These are phyloP conservation scores for Penicillium sp. DNA, from an alignment of 2,329 filamentous ascomycete species.

Conservation along the genomic window DNA sequence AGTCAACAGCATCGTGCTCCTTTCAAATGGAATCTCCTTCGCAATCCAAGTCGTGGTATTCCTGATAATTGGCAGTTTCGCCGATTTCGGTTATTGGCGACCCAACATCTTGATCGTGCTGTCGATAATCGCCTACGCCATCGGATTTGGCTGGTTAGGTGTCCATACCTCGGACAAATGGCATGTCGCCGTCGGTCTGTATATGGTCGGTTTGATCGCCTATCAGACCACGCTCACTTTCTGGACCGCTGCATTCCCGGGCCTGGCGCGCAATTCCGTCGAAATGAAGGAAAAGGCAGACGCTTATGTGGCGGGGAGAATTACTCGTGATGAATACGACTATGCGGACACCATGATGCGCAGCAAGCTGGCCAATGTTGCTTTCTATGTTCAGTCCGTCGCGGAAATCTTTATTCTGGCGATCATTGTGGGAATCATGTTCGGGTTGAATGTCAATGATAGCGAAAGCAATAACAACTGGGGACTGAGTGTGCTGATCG, in stretches of 20 bases:
- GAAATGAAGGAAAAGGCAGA: constrained; percentile 52
- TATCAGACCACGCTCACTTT: constrained; percentile 68
- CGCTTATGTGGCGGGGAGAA: constrained; percentile 51
- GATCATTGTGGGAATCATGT: constrained; percentile 64
- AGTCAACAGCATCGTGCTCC: constrained; percentile 64
- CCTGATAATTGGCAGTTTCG: constrained; percentile 47
- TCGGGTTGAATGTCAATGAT: constrained; percentile 59
- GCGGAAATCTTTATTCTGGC: constrained; percentile 63
- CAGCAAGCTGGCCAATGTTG: constrained; percentile 61
- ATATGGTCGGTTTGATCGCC: constrained; percentile 64
- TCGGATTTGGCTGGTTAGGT: constrained; percentile 67
- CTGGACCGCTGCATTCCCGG: constrained; percentile 65
- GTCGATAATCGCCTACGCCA: constrained; percentile 59
- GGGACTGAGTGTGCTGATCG: constrained; percentile 64
- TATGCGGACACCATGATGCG: constrained; percentile 61
- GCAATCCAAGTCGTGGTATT: constrained; percentile 60
- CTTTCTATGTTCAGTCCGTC: constrained; percentile 63
- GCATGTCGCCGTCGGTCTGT: constrained; percentile 60
- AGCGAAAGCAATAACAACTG: constrained; percentile 63
- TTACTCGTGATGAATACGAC: constrained; percentile 61
- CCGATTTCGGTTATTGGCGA: constrained; percentile 64
- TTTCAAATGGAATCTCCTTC: constrained; percentile 67
- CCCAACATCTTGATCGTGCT: constrained; percentile 62
- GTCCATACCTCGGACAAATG: constrained; percentile 61
- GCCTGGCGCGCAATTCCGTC: constrained; percentile 54